Evolutionary conservation across 176 grass and related monocot species (phyloP), one percentile per base, ranked within the genome.

Genomic region (Aegilops bicornis): DNA sequence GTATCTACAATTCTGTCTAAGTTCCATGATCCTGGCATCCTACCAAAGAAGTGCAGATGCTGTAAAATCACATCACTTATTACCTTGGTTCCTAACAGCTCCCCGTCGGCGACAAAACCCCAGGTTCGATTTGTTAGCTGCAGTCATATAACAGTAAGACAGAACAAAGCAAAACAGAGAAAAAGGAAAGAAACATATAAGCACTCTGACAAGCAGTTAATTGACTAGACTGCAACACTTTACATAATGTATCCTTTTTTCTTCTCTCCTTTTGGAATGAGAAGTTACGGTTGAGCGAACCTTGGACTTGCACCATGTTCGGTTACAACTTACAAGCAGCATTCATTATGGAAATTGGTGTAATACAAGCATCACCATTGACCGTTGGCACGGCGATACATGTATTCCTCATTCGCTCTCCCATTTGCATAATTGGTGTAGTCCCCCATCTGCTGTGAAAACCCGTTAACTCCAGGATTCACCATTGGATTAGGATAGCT

Each of bases 311-410:
- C 39, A 85, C 52, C 86, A 91, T 64, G 77, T 40, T 33, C 40
- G 25, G 70, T 77, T 77, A 88, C 82, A 88, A 81, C 64, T 81
- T 77, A 88, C 81, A 85, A 69, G 39, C 77, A 70, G 72, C 20
- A 77, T 64, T 64, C 84, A 85, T 91, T 85, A 22, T 71, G 39
- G 63, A 23, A 42, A 54, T 19, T 32, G 77, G 71, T 75, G 50
- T 19, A 19, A 5, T 72, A 78, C 82, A 91, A 54, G 70, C 63
- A 88, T 91, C 78, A 91, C 82, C 82, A 89, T 77, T 90, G 88
- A 25, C 90, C 76, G n/a, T 89, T 92, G 35, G 77, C 86, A 79
- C 33, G 63, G 65, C 62, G 88, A 89, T 95, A 95, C 79, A 89
- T 78, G 84, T 90, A 86, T 74, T 88, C 89, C 39, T 70, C 88